Conservation (phyloP, 371 early-diverging fungal species). For the Mortierella sp. region DNA sequence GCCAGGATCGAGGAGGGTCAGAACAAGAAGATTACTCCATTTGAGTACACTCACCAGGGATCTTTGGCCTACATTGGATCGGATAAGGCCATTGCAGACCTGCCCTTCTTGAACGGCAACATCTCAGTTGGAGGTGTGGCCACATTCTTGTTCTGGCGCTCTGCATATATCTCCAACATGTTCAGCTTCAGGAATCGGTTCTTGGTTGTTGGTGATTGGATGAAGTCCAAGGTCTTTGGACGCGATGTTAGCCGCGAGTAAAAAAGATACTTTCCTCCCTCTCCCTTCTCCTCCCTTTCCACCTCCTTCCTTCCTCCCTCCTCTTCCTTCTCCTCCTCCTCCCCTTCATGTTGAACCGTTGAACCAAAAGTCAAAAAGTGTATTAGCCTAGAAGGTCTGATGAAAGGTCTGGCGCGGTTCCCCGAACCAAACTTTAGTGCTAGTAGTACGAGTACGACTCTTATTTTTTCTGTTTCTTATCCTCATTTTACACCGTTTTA, state of each 20-base stretch:
- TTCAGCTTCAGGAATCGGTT: slow-evolving; percentile 85
- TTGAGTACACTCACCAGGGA: slow-evolving; percentile 85
- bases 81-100: slow-evolving; percentile 91
- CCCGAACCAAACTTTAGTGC: no score
- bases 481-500: no score
- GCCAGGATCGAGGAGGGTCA: slow-evolving; percentile 60
- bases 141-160: slow-evolving; percentile 83
- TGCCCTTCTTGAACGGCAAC: slow-evolving; percentile 81
- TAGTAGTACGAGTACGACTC: no score
- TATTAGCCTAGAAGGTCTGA: slow-evolving; percentile 1
- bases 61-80: slow-evolving; percentile 92
- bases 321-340: not conserved
- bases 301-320: not conserved
- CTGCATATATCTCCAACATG: slow-evolving; percentile 76
- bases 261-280: no score
- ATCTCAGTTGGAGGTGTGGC: slow-evolving; percentile 77
- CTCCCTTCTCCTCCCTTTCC: slow-evolving; percentile 5
- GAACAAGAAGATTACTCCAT: slow-evolving; percentile 68
- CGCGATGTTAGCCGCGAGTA: slow-evolving; percentile 93
- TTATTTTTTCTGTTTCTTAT: no score
- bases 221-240: slow-evolving; percentile 85
- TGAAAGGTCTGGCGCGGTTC: no score
- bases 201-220: slow-evolving; percentile 90
- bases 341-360: not conserved
- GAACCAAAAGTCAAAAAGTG: not conserved